phyloP scores from a whole-genome alignment of 805 yeast genomes.

The Hanseniaspora thailandica region DNA sequence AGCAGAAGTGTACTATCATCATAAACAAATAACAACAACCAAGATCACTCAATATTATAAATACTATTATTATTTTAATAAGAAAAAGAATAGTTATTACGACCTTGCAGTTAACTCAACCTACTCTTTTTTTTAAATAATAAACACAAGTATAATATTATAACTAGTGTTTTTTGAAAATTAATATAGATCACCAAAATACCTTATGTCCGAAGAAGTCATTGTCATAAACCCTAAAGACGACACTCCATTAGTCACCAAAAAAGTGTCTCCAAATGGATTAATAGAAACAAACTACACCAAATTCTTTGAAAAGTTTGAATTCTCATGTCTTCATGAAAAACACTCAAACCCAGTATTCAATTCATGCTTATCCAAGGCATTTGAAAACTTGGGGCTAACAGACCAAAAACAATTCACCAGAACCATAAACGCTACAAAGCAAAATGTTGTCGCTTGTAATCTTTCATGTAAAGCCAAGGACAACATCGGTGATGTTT shows the following conservation, averaged over 20 bases:
- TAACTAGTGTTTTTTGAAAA: too few species aligned
- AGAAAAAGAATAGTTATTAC: too few species aligned
- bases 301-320: constrained; percentile 1
- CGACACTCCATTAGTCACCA: not conserved
- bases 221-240: not conserved
- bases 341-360: not conserved
- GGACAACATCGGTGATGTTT: constrained; percentile 5
- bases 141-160: too few species aligned
- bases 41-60: too few species aligned
- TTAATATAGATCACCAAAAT: not conserved
- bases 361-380: not conserved
- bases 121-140: too few species aligned
- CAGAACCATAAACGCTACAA: constrained; percentile 6
- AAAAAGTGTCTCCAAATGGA: not conserved
- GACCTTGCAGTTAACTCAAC: too few species aligned
- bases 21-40: too few species aligned
- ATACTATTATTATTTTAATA: too few species aligned
- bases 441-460: constrained; percentile 8
- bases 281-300: constrained; percentile 3
- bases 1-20: not conserved
- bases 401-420: constrained; percentile 10
- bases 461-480: constrained; percentile 4
- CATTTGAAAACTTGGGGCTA: constrained; percentile 1
- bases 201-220: not conserved
- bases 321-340: not conserved